A percentile compares a stretch with the other conserved stretches of the same genome.
These are phyloP conservation scores for Chenopodium berlandieri DNA, from an alignment of 148 eudicot species.

Conservation along the genomic window DNA sequence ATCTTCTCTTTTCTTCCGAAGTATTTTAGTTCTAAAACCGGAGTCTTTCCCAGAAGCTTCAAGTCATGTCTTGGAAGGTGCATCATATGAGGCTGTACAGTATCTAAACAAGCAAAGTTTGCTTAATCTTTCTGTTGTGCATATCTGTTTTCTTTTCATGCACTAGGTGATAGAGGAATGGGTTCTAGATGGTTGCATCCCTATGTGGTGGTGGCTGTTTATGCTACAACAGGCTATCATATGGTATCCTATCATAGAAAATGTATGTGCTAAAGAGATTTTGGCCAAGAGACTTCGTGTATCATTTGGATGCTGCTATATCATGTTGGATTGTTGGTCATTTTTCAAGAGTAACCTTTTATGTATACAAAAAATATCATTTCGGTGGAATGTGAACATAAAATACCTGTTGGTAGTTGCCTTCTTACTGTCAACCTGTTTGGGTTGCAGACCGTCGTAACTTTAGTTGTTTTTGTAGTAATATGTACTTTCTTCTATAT, in stretches of 20 bases:
- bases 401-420: background rate
- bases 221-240: background rate
- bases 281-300: background rate
- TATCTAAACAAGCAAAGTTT: background rate
- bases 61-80: background rate
- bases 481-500: background rate
- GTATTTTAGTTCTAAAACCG: background rate
- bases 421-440: background rate
- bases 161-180: background rate
- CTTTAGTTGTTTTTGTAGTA: background rate
- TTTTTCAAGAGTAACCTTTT: background rate
- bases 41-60: background rate
- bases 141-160: background rate
- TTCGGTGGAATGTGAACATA: background rate
- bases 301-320: background rate
- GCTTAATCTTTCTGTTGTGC: background rate
- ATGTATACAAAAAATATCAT: too few relatives aligned
- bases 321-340: background rate
- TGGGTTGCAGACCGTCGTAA: background rate
- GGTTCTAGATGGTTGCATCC: background rate
- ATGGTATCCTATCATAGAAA: background rate
- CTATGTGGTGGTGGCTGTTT: background rate
- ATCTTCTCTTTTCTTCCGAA: background rate
- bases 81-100: background rate
- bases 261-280: background rate